phyloP scores from a whole-genome alignment of 78 protist species.

The Monosiga brevicollis region DNA sequence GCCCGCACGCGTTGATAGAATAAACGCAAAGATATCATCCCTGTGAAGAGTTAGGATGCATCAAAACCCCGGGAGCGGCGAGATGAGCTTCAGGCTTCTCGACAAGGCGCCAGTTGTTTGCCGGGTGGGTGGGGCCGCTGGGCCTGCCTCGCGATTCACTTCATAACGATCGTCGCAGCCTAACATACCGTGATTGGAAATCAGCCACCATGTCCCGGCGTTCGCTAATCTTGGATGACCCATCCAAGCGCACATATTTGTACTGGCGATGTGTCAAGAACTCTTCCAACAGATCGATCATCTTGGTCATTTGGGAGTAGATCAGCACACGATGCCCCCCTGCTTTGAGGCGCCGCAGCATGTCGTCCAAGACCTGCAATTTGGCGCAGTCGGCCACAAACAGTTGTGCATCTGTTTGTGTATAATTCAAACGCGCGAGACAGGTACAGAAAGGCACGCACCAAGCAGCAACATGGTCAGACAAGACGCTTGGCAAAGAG shows the following conservation, averaged over 20 bases:
- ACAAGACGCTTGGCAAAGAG: no score
- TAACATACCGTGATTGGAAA: slow-evolving; percentile 41
- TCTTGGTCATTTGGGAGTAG: slow-evolving; percentile 83
- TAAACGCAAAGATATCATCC: slow-evolving; percentile 56
- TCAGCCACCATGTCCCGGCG: slow-evolving; percentile 72
- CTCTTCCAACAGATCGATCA: slow-evolving; percentile 81
- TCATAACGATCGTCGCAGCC: no score
- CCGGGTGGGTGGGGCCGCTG: no score
- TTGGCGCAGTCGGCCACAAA: slow-evolving; percentile 52
- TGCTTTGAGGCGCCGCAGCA: slow-evolving; percentile 39
- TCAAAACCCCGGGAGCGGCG: no score
- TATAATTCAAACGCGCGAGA: no score
- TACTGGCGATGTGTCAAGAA: slow-evolving; percentile 41
- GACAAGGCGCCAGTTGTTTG: no score
- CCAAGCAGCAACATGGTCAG: no score
- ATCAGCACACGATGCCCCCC: slow-evolving; percentile 79
- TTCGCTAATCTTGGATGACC: slow-evolving; percentile 57
- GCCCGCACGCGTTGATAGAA: slow-evolving; percentile 89
- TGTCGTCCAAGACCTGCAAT: slow-evolving; percentile 50
- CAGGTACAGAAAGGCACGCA: no score
- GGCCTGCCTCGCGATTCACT: no score
- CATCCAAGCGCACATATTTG: slow-evolving; percentile 78
- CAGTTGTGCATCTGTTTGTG: not conserved
- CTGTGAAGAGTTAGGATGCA: no score
- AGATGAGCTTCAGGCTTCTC: no score